A percentile compares a stretch with the other conserved stretches of the same genome.
Conservation (phyloP, 371 early-diverging fungal species). For the Apophysomyces elegans region DNA sequence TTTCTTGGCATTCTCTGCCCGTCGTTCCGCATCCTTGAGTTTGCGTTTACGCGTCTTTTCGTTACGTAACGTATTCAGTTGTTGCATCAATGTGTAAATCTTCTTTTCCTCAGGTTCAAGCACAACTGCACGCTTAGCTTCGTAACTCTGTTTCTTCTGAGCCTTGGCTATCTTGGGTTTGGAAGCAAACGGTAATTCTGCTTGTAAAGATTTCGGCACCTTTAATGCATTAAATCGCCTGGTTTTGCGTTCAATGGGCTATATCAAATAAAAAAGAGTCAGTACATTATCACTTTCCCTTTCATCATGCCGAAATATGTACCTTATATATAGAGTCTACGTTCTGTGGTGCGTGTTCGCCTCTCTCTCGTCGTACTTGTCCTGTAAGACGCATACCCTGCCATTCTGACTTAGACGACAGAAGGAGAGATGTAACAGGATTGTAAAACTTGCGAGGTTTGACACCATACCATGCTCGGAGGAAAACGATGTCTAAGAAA, state of each 20-base stretch:
- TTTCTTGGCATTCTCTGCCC: conserved; percentile 55
- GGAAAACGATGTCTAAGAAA: conserved; percentile 91
- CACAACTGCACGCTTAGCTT: conserved; percentile 84
- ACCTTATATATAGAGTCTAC: conserved; percentile 86
- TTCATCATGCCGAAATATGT: conserved; percentile 14
- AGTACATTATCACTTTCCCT: neutral
- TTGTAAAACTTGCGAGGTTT: conserved; percentile 94
- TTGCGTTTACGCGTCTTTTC: conserved; percentile 83
- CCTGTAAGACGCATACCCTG: conserved; percentile 91
- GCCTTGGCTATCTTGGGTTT: conserved; percentile 78
- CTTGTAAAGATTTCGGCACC: conserved; percentile 83
- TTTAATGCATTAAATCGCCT: conserved; percentile 86
- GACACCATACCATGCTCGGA: conserved; percentile 97
- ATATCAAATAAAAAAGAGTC: neutral
- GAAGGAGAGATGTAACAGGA: conserved; percentile 88
- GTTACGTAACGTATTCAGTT: conserved; percentile 85
- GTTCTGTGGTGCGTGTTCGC: conserved; percentile 70
- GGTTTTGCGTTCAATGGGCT: conserved; percentile 82
- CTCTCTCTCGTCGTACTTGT: conserved; percentile 83
- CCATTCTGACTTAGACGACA: conserved; percentile 76
- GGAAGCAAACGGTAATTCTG: conserved; percentile 88
- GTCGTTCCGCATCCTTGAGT: conserved; percentile 59
- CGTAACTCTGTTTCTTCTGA: conserved; percentile 52
- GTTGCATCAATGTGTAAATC: conserved; percentile 80
- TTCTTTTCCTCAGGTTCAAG: conserved; percentile 90